Percentiles rank a stretch among this genome's conserved stretches.
Conservation (phyloP, 2,329 filamentous ascomycete species). For the Trichocomaceae sp. region DNA sequence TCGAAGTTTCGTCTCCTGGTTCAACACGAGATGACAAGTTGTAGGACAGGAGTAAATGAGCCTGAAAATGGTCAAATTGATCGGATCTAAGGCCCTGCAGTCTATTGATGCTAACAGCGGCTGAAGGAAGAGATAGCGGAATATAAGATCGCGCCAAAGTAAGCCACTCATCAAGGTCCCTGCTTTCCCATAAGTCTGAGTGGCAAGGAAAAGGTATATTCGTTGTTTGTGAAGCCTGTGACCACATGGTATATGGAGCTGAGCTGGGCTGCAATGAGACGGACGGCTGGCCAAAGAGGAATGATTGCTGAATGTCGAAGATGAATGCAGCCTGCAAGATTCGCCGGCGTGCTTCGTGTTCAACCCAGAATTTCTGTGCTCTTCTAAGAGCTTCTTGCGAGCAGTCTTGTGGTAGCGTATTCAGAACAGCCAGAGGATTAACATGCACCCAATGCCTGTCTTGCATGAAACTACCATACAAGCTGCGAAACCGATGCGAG, state of each 20-base stretch:
- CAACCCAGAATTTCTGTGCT: slow-evolving; percentile 30
- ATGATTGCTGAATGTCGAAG: slow-evolving; percentile 28
- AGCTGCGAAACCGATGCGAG: slow-evolving; percentile 27
- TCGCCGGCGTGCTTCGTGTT: slow-evolving; percentile 29
- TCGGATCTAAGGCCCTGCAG: slow-evolving; percentile 3
- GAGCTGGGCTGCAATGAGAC: slow-evolving; percentile 22
- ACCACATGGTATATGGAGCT: slow-evolving; percentile 5
- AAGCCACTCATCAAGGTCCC: slow-evolving; percentile 23
- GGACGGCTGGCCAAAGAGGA: slow-evolving; percentile 26
- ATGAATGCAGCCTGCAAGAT: slow-evolving; percentile 30
- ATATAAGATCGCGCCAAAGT: slow-evolving; percentile 17
- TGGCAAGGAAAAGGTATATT: slow-evolving; percentile 28
- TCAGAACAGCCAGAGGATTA: slow-evolving; percentile 26
- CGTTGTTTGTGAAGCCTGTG: slow-evolving; percentile 13
- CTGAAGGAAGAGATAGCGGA: slow-evolving; percentile 15
- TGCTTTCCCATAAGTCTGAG: slow-evolving; percentile 27
- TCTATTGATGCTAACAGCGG: slow-evolving; percentile 13
- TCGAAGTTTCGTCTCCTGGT: slow-evolving; percentile 10
- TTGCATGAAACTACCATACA: slow-evolving; percentile 28
- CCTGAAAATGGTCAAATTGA: slow-evolving; percentile 20
- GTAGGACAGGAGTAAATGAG: slow-evolving; percentile 19
- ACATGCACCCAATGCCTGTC: slow-evolving; percentile 24
- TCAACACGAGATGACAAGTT: slow-evolving; percentile 12
- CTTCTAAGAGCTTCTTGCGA: slow-evolving; percentile 20
- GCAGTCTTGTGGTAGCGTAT: slow-evolving; percentile 20